These are phyloP conservation scores for Glutinoglossum americanum DNA, from an alignment of 495 filamentous ascomycete genomes.

Conservation along the genomic window DNA sequence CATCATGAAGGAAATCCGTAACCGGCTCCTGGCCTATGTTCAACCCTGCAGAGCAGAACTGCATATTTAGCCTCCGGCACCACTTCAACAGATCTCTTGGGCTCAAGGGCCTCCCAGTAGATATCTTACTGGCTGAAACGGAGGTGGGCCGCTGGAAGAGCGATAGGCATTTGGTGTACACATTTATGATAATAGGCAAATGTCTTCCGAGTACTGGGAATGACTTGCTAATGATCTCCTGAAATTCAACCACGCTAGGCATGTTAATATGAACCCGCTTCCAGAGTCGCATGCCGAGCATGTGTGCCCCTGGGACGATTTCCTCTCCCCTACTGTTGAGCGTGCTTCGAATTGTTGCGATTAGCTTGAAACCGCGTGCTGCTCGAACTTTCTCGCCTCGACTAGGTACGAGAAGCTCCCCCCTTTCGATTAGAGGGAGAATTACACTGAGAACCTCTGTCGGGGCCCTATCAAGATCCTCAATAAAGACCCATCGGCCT, in stretches of 20 bases:
- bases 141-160: conserved; percentile 28
- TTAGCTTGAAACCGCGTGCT: conserved; percentile 62
- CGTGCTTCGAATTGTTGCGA: conserved; percentile 71
- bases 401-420: conserved; percentile 69
- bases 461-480: conserved; percentile 91
- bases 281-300: conserved; percentile 73
- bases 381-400: conserved; percentile 70
- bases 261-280: conserved; percentile 43
- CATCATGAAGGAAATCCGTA: conserved; percentile 47
- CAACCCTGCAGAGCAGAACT: conserved; percentile 34
- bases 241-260: conserved; percentile 47
- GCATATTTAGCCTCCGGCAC: conserved; percentile 48
- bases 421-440: conserved; percentile 69
- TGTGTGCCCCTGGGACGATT: conserved; percentile 26
- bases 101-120: conserved; percentile 35
- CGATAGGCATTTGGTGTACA: conserved; percentile 27
- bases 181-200: conserved; percentile 45
- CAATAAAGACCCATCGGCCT: conserved; percentile 88
- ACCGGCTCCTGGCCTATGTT: conserved; percentile 56
- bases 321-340: conserved; percentile 51
- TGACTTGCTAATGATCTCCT: conserved; percentile 43
- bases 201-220: conserved; percentile 50
- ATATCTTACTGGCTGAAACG: conserved; percentile 29
- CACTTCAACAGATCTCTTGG: conserved; percentile 79
- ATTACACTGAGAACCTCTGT: conserved; percentile 83